Conservation (phyloP, 495 filamentous ascomycete genomes). For the Oidiodendron maius region DNA sequence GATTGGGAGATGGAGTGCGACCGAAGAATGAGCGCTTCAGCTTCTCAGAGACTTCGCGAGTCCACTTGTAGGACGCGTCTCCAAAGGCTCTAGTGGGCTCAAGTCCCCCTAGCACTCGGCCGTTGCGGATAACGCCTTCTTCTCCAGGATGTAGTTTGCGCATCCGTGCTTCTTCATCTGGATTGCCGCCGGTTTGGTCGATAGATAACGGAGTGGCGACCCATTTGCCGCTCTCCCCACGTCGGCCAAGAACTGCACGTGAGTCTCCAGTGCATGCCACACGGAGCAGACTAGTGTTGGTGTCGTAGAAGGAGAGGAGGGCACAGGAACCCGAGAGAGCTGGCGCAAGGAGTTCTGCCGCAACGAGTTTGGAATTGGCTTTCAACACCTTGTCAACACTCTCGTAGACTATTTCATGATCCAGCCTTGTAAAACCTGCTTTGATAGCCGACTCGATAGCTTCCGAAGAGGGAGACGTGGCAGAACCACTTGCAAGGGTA, state of each 20-base stretch:
- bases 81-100: constrained; percentile 94
- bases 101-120: constrained; percentile 83
- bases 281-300: constrained; percentile 69
- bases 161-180: constrained; percentile 74
- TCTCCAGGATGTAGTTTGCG: constrained; percentile 84
- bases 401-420: constrained; percentile 88
- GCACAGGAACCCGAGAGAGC: constrained; percentile 95
- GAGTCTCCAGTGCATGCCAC: constrained; percentile 96
- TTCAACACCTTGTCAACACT: constrained; percentile 84
- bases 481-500: constrained; percentile 54
- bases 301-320: constrained; percentile 94
- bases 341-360: constrained; percentile 86
- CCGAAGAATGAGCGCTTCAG: constrained; percentile 84
- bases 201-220: constrained; percentile 80
- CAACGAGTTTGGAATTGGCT: constrained; percentile 76
- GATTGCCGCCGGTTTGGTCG: constrained; percentile 86
- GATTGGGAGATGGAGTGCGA: constrained; percentile 56
- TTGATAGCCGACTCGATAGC: constrained; percentile 91
- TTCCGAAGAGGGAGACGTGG: constrained; percentile 58
- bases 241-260: constrained; percentile 82
- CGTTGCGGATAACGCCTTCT: constrained; percentile 74
- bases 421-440: constrained; percentile 77
- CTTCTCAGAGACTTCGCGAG: constrained; percentile 68
- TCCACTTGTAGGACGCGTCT: constrained; percentile 97
- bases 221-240: constrained; percentile 79